A percentile compares a stretch with the other conserved stretches of the same genome.
These are phyloP conservation scores for Lepidium aucheri DNA, from an alignment of 345 rosid species.

Conservation along the genomic window DNA sequence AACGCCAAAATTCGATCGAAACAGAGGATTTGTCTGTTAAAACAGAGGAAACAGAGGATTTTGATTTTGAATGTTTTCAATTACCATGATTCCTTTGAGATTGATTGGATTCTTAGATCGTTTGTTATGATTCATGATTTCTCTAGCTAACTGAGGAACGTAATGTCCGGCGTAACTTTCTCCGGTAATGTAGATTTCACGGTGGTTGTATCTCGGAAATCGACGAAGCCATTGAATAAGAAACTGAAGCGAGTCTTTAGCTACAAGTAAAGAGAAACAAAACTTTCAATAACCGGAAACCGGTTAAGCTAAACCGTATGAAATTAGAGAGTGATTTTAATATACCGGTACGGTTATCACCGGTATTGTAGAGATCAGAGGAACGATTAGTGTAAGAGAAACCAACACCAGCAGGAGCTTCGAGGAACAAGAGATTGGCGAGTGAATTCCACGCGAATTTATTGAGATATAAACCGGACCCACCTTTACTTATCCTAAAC, in stretches of 20 bases:
- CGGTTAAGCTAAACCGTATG: neutral
- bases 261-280: constrained; percentile 32
- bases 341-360: constrained; percentile 78
- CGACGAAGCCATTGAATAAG: constrained; percentile 65
- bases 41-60: constrained; percentile 3
- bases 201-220: constrained; percentile 69
- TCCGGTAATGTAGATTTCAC: constrained; percentile 73
- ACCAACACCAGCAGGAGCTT: constrained; percentile 97
- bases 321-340: neutral
- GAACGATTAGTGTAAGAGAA: constrained; percentile 90
- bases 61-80: neutral
- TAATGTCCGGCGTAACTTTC: constrained; percentile 99
- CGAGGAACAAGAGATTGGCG: constrained; percentile 89
- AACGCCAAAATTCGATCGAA: neutral
- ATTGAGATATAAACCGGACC: constrained; percentile 74
- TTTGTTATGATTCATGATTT: constrained; percentile 56
- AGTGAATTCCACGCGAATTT: constrained; percentile 82
- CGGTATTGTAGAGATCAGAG: constrained; percentile 71
- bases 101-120: constrained; percentile 52
- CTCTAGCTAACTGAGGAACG: constrained; percentile 86
- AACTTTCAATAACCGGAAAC: neutral
- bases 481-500: constrained; percentile 71
- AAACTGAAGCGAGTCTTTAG: constrained; percentile 78
- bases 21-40: constrained; percentile 12
- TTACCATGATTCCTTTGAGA: constrained; percentile 88